Base-by-base conservation (phyloP, 2,329 filamentous ascomycete species). In the Colletotrichum zoysiae region DNA sequence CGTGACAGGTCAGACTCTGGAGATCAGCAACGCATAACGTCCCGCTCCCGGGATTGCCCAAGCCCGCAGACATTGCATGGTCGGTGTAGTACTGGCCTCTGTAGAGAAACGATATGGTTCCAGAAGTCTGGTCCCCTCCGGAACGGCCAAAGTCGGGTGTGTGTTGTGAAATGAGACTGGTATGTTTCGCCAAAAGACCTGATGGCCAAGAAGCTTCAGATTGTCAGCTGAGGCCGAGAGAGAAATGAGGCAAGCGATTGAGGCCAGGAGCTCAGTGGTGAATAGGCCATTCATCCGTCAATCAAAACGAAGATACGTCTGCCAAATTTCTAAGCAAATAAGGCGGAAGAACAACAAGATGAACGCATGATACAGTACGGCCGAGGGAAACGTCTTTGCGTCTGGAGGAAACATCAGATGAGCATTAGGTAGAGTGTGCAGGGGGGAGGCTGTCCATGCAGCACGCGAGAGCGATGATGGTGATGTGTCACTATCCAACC, bases 31-130 rank as follows among this genome's bases (percentile, higher is more conserved):
- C 65, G 65, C 70, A 65, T 69, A 60, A 63, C 53, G 65, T 56
- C 55, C 55, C 65, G 59, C 48, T 53, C 65, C 70, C 65, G 59
- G 55, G 70, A 65, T 72, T 65, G 48, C 40, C 46, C 46, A 48
- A 58, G 40, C 14, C 46, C 55, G 42, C 65, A 70, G 70, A 70
- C 40, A 55, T 72, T 66, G 46, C 48, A 57, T 42, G 33, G 11
- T 55, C 33, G 56, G 58, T 46, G 59, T 30, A 40, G 46, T 64
- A 65, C 46, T 59, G 40, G 60, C 59, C 59, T n/a, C 30, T 18
- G 51, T 35, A 18, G n/a, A 33, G 14, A 46, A 46, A 35, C 23
- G 26, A 58, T 33, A 50, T 53, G 14, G 56, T 66, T 40, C 61
- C 60, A 58, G 50, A 44, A 30, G n/a, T 5, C 51, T 14, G 67